Evolutionary conservation across 495 filamentous ascomycete genomes (phyloP), one percentile per base, ranked within the genome.

Genomic region (Cercophora samala): DNA sequence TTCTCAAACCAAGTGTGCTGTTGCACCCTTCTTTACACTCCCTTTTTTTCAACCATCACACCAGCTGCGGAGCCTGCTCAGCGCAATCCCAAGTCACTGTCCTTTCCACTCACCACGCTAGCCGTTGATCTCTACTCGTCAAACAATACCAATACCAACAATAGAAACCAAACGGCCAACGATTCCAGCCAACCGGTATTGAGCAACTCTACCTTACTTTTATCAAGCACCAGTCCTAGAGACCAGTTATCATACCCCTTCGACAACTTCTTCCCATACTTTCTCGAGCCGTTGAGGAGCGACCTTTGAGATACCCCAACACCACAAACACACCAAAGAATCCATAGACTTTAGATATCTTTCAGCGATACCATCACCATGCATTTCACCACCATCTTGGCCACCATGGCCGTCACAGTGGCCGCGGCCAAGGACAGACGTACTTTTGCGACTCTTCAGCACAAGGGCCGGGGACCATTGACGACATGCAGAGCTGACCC

Each of bases 401-500:
- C 66, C 65, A 54, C 70, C 52, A 52, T 74, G 67, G 69, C 72
- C 61, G 68, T 63, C 74, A 26, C 66, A 59, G 75, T 67, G 59
- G 63, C 73, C 54, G 78, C 78, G 22, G 68, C 72, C 58, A 77
- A 76, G 25, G 62, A 68, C 64, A 75, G 60, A 15, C 74, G 75
- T 58, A 80, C 76, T 52, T 84, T 83, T 63, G 82, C 79, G 29
- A 80, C 82, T 65, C 69, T 84, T 22, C 78, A 71, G 32, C 81
- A 82, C 69, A 76, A 76, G 60, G 73, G 76, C 6, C 73, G 80
- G 9, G 75, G 76, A n/a, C 79, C 81, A 54, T 74, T 90, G 69
- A 82, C 84, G 53, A 77, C 81, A 56, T 86, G 85, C 70, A 83
- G 86, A 63, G 81, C 84, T 37, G 90, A 93, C 66, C 89, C 90